Evolutionary conservation across 139 green algal genomes (phyloP).

Genomic region (Chlorella sp.): DNA sequence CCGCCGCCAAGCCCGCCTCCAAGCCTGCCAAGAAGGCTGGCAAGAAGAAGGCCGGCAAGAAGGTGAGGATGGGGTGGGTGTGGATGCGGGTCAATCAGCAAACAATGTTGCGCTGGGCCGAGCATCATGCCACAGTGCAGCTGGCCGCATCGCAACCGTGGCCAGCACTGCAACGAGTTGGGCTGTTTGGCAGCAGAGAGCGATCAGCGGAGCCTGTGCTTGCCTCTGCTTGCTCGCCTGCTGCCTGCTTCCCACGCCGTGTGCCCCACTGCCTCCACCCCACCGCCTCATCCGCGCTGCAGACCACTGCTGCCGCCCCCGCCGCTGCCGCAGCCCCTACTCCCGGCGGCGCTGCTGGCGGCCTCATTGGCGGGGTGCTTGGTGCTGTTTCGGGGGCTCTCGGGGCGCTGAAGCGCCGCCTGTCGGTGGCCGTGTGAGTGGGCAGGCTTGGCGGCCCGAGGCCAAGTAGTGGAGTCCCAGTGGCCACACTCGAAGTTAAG

Average conservation of each 20-base stretch:
- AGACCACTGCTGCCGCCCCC: conserved; percentile 19
- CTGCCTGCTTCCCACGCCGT: neutral
- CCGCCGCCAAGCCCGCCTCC: conserved; percentile 5
- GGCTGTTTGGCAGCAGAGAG: too few relatives aligned
- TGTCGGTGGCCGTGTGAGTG: neutral
- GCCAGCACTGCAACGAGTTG: too few relatives aligned
- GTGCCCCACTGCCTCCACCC: neutral
- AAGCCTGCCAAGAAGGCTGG: conserved; percentile 19
- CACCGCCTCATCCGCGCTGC: neutral
- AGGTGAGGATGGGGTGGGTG: too few relatives aligned
- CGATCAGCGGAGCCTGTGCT: too few relatives aligned
- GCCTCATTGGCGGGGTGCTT: conserved; percentile 40
- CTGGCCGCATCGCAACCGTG: too few relatives aligned
- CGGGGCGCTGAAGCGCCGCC: conserved; percentile 39
- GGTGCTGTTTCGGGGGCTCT: conserved; percentile 39
- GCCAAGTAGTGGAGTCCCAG: too few relatives aligned
- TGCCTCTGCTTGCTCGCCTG: too few relatives aligned
- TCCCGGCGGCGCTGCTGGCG: conserved; percentile 8
- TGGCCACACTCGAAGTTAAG: too few relatives aligned
- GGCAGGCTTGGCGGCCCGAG: neutral
- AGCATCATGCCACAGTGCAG: too few relatives aligned
- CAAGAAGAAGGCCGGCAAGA: neutral
- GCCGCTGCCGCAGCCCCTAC: conserved; percentile 18
- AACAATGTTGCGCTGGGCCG: too few relatives aligned
- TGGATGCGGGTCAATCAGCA: too few relatives aligned